Evolutionary conservation across 768 basidiomycete species (phyloP), one percentile per base, ranked within the genome.

Genomic region (Leucocoprinus birnbaumii): DNA sequence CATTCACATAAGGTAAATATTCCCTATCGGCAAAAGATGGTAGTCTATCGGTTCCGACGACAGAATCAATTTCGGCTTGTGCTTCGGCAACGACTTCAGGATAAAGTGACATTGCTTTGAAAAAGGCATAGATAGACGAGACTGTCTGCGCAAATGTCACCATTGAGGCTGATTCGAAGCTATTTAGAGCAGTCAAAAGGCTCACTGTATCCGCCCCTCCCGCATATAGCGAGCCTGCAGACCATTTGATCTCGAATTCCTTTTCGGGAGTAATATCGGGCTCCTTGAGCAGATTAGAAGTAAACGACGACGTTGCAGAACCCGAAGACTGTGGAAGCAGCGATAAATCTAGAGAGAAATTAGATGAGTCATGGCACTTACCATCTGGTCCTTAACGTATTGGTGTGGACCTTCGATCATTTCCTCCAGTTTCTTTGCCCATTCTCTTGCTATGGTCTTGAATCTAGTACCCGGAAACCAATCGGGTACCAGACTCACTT

Each of bases 391-490:
- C 57, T 79, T 77, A 8, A 77, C 77, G 48, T 68, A 73, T 25
- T 65, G 59, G 54, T 77, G 72, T 2, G 82, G 82, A 3, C 66
- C 62, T 22, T 81, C 74, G 8, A 74, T 74, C 77, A 82, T 75
- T 21, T 68, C 67, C 16, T 68, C 56, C 6, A 79, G 65, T 2
- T 72, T 73, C 22, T 60, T 60, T 6, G 71, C 70, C 77, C 80
- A 82, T 54, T 69, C 66, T 38, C 64, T 70, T 0, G 81, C 83
- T 21, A 66, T 75, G 42, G 61, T 57, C 62, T 83, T 75, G 70
- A 84, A 84, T 0, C 68, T 67, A 8, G 78, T 78, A 3, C 83
- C 83, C 3, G 83, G 83, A 58, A 84, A 74, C 83, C 83, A 84
- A n/a, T 70, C 66, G 16, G 80, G 80, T n/a, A 80, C 47, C 51